Base-by-base conservation (phyloP, 805 yeast species). In the Candida alai region DNA sequence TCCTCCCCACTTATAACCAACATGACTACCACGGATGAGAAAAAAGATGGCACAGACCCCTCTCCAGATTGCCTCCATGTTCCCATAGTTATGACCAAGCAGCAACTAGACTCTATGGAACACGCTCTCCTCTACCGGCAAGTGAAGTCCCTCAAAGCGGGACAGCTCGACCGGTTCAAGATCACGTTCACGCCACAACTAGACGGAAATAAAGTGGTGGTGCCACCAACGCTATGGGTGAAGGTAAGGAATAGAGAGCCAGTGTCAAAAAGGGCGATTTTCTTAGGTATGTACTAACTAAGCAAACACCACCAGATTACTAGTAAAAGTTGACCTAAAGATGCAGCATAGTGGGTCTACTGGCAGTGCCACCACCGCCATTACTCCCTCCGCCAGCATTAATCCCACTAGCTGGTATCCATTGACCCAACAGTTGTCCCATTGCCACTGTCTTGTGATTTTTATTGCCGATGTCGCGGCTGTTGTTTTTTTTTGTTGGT, bases 221-320 rank as follows among this genome's bases (percentile, higher is more conserved):
- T 44, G 13, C 61, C 58, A 4, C 22, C 37, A 6, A 53, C 48
- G 24, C 42, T 67, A 6, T 79, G 74, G 70, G 56, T 83, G 15
- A 72, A 75, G 35, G 73, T 89, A 24, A 77, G 75, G 48, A 89
- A 89, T 57, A 64, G 61, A 3, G 96, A 88, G 54, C 74, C 76
- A 43, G 61, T 84, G 3, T 71, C 93, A 1, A 54, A 86, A 44
- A 60, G 95, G 19, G 94, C 97, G 0, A 84, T 95, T 1, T 86
- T 80, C 48, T 58, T 93, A 11, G 34, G 32, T 29, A 29, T 29
- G 32, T 29, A 7, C 6, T 20, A 13, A 10, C 9, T 4, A 9
- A 8, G 3, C 12, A 13, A 11, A 13, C 17, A 14, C 11, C 15
- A 9, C 7, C 11, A 3, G 19, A 26, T 5, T 12, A 5, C 10